Base-by-base conservation (phyloP, 225 moss, liverwort and hornwort species). In the Pleurozium schreberi region DNA sequence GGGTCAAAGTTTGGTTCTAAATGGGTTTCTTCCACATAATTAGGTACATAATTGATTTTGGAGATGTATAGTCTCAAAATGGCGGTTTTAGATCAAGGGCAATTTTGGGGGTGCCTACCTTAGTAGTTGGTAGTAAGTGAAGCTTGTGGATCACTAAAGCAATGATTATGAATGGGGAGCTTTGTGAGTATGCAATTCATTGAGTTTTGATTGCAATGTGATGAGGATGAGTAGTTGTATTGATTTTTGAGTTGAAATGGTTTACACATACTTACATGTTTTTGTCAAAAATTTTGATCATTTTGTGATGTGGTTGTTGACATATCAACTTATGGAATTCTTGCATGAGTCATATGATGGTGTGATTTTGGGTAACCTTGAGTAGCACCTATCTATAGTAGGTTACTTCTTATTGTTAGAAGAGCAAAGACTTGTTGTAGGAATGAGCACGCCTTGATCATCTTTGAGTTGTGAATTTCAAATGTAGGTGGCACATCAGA, bases 101-200 rank as follows among this genome's bases (percentile, higher is more conserved):
- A n/a, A n/a, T n/a, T n/a, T n/a, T n/a, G n/a, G n/a, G n/a, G n/a
- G n/a, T n/a, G n/a, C n/a, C n/a, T n/a, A n/a, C n/a, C n/a, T n/a
- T n/a, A 34, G 12, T 20, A 23, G 36, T 1, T 76, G 22, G 52
- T 52, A 22, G 13, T 8, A 23, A 53, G 14, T 6, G 14, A 76
- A 52, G 33, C 36, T 76, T 76, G 3, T 18, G 15, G 22, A 77
- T 3, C 22, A 11, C 15, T 4, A 0, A 23, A 53, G 53, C 6
- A 1, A 23, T 76, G 21, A 10, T 4, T 10, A 10, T 15, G 22
- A 36, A 34, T 38, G 5, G 23, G 38, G 38, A 77, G 76, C 6
- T 23, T 0, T 53, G 1, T 36, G 21, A 38, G 2, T 49, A 0
- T 76, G 8, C 5, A 9, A 22, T 9, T 52, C 14, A 34, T 1